phyloP scores from a whole-genome alignment of 768 basidiomycete genomes.

The Boletus coccyginus region DNA sequence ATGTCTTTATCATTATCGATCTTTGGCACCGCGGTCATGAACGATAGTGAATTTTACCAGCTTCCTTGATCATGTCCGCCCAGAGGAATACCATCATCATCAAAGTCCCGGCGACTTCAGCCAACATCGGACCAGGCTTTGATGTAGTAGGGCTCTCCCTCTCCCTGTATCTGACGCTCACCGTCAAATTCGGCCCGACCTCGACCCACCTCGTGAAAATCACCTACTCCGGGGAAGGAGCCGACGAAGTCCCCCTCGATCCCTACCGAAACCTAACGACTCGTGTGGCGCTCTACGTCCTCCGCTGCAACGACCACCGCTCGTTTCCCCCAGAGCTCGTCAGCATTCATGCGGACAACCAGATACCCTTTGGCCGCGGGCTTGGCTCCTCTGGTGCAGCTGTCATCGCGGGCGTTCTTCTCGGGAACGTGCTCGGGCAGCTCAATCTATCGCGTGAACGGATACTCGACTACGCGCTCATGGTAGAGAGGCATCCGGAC shows the following conservation, averaged over 20 bases:
- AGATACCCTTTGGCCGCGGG: slow-evolving; percentile 97
- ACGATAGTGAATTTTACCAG: background rate
- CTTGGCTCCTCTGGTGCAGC: slow-evolving; percentile 97
- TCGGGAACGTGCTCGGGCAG: slow-evolving; percentile 79
- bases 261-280: slow-evolving; percentile 97
- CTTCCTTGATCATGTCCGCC: slow-evolving; percentile 19
- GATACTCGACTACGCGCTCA: slow-evolving; percentile 92
- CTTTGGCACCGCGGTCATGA: background rate
- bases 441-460: slow-evolving; percentile 68
- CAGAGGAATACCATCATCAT: slow-evolving; percentile 53
- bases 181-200: slow-evolving; percentile 45
- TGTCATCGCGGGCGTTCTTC: slow-evolving; percentile 94
- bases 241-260: slow-evolving; percentile 86
- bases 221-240: slow-evolving; percentile 85
- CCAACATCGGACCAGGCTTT: slow-evolving; percentile 98
- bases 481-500: slow-evolving; percentile 99
- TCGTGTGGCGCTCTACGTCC: slow-evolving; percentile 94
- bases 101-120: slow-evolving; percentile 93
- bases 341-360: slow-evolving; percentile 76
- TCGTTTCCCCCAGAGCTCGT: slow-evolving; percentile 72
- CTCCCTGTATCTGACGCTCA: slow-evolving; percentile 77
- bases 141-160: slow-evolving; percentile 99
- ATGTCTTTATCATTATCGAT: background rate
- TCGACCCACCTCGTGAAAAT: slow-evolving; percentile 57
- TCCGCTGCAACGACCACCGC: slow-evolving; percentile 80